phyloP scores from a whole-genome alignment of 139 green algal species.

The Closterium sp. region DNA sequence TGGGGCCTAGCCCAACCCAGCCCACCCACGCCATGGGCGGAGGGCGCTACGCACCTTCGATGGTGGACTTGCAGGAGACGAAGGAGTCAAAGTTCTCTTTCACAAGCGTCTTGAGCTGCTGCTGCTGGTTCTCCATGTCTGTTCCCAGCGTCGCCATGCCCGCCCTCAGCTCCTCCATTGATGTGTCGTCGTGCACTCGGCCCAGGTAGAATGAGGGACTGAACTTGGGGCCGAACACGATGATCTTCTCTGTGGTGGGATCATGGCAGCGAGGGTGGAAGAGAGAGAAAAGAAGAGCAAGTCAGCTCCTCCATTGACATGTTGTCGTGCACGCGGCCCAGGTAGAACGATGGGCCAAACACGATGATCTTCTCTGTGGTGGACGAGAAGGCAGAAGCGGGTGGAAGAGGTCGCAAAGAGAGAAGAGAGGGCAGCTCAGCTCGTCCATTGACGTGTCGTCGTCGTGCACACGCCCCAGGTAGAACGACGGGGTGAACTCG shows the following conservation, averaged over 20 bases:
- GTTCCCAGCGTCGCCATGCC: slow-evolving; percentile 57
- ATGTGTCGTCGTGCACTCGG: slow-evolving; percentile 48
- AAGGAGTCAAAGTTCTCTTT: slow-evolving; percentile 92
- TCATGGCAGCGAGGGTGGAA: too few relatives aligned
- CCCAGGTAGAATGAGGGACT: slow-evolving; percentile 45
- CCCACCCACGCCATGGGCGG: too few relatives aligned
- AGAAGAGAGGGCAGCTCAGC: slow-evolving; percentile 41
- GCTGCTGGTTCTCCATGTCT: slow-evolving; percentile 73
- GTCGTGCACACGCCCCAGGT: slow-evolving; percentile 41
- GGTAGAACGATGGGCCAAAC: too few relatives aligned
- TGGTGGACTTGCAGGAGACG: slow-evolving; percentile 83
- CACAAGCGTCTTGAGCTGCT: slow-evolving; percentile 77
- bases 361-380: too few relatives aligned
- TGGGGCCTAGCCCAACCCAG: too few relatives aligned
- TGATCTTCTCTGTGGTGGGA: slow-evolving; percentile 26
- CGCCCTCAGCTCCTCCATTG: slow-evolving; percentile 42
- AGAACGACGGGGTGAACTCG: slow-evolving; percentile 39
- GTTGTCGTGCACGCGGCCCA: too few relatives aligned
- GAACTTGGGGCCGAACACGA: slow-evolving; percentile 39
- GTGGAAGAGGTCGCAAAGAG: too few relatives aligned
- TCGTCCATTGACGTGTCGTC: slow-evolving; percentile 58
- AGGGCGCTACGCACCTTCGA: slow-evolving; percentile 58
- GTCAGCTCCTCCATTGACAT: too few relatives aligned
- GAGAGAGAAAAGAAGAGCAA: too few relatives aligned
- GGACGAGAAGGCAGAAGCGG: too few relatives aligned